Conservation (phyloP, 2,329 filamentous ascomycete species). For the Domatiomyces catenatus region DNA sequence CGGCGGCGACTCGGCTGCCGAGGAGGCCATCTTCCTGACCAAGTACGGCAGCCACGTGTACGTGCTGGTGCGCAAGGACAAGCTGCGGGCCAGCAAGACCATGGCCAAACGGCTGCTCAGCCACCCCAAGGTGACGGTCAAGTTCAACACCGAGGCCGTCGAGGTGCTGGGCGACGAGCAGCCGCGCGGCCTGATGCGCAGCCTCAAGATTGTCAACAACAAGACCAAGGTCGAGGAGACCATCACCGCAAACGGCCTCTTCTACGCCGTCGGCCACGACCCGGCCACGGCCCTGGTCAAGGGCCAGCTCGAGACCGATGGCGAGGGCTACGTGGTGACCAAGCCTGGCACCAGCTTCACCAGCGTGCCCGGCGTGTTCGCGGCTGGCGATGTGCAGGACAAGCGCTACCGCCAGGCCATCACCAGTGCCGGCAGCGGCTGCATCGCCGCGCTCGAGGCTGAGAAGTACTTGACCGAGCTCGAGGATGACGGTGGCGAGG, state of each 20-base stretch:
- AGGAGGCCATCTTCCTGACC: constrained; percentile 92
- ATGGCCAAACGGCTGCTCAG: constrained; percentile 74
- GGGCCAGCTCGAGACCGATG: constrained; percentile 74
- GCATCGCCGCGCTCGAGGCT: constrained; percentile 86
- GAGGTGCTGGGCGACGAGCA: constrained; percentile 76
- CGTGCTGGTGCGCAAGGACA: constrained; percentile 76
- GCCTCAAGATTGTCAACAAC: constrained; percentile 68
- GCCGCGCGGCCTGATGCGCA: constrained; percentile 64
- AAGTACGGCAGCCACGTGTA: constrained; percentile 95
- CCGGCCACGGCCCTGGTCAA: constrained; percentile 84
- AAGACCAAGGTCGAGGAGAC: constrained; percentile 61
- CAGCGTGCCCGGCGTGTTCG: constrained; percentile 81
- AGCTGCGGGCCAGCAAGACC: constrained; percentile 73
- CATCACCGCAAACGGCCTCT: constrained; percentile 80
- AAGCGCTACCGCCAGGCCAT: constrained; percentile 97
- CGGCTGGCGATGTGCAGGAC: constrained; percentile 94
- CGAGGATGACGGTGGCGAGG: constrained; percentile 38
- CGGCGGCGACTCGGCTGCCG: constrained; percentile 88
- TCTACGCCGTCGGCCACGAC: constrained; percentile 95
- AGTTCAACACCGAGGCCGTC: constrained; percentile 65
- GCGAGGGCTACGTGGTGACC: constrained; percentile 81
- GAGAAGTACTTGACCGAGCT: constrained; percentile 80
- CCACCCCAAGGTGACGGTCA: constrained; percentile 81
- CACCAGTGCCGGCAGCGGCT: constrained; percentile 89
- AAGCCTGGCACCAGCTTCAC: constrained; percentile 78